Base-by-base conservation (phyloP, 129 eudicot genomes). In the Kitagawia praeruptora region DNA sequence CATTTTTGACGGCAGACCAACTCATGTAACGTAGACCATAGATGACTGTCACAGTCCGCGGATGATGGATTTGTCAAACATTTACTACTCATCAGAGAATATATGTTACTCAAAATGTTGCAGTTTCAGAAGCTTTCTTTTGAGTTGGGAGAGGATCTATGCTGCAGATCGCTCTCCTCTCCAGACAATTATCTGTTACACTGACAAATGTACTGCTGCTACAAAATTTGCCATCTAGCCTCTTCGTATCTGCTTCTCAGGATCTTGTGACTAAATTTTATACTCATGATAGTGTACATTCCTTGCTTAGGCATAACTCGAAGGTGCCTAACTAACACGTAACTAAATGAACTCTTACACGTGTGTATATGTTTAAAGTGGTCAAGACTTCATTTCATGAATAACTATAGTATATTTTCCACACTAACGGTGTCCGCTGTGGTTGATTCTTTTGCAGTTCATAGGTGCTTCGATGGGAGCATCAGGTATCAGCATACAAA, bases 381-480 rank as follows among this genome's bases (percentile, higher is more conserved):
- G 39, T 42, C 49, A 16, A 42, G 15, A 21, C 14, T 71, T 8
- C 45, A 71, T 10, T 23, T 72, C 2, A 9, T 21, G 46, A 6
- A 23, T 9, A 18, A 44, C 2, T 9, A 8, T 38, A 21, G 34
- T 74, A 44, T n/a, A 31, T 14, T 44, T 25, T 44, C 37, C 27
- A 28, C 37, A 13, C 51, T 4, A 23, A 23, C 13, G 39, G 49
- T 74, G 77, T 44, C 14, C 56, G 45, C 70, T 64, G 6, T 18
- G 45, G 51, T 14, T 56, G 18, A 54, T 77, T 6, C 78, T 53
- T 61, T 79, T 81, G 83, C 85, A 91, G 97, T 93, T 93, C 85
- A 91, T 93, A 69, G 98, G 98, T 47, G 98, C 98, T 27, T 89
- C 96, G 61, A 85, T 91, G 91, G 97, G 97, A 19, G 82, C 91